Conservation (phyloP, 495 filamentous ascomycete genomes). For the Penicillium cosmopolitanum region DNA sequence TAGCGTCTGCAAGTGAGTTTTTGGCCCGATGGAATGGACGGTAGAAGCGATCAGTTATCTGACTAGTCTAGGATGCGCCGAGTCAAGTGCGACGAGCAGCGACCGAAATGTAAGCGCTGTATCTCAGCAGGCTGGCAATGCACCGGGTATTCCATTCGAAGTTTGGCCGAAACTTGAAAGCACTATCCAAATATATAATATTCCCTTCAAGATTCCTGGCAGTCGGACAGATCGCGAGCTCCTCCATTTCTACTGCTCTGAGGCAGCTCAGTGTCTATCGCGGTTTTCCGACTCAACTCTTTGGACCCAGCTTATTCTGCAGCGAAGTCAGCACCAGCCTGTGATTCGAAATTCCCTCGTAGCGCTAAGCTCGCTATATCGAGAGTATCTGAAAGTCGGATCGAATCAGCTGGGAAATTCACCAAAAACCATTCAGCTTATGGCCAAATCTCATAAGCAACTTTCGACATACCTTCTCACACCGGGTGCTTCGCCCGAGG, state of each 20-base stretch:
- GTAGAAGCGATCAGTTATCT: not conserved
- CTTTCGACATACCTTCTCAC: slow-evolving; percentile 22
- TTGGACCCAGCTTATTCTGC: slow-evolving; percentile 44
- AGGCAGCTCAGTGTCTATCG: slow-evolving; percentile 36
- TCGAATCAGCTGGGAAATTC: slow-evolving; percentile 1
- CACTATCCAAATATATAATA: slow-evolving; percentile 29
- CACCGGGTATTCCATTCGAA: slow-evolving; percentile 36
- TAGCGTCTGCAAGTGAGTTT: slow-evolving; percentile 28
- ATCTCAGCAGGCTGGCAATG: slow-evolving; percentile 38
- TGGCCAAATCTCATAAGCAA: slow-evolving; percentile 28
- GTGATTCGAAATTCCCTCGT: slow-evolving; percentile 47
- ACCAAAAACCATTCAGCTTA: slow-evolving; percentile 15
- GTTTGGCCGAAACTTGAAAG: slow-evolving; percentile 1
- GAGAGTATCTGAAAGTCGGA: slow-evolving; percentile 4
- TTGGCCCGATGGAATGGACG: not conserved
- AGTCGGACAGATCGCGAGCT: slow-evolving; percentile 39
- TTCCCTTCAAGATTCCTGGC: slow-evolving; percentile 42
- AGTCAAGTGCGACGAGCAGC: slow-evolving; percentile 50
- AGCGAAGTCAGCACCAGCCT: slow-evolving; percentile 39
- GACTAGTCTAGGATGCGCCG: slow-evolving; percentile 33
- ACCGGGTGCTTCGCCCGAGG: slow-evolving; percentile 22
- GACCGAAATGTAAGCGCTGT: slow-evolving; percentile 43
- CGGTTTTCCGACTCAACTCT: slow-evolving; percentile 45
- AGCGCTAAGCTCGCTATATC: slow-evolving; percentile 35
- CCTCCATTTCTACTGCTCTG: slow-evolving; percentile 40